Evolutionary conservation across 2,329 filamentous ascomycete species (phyloP), one percentile per base, ranked within the genome.

Genomic region (Fonsecaea nubica): DNA sequence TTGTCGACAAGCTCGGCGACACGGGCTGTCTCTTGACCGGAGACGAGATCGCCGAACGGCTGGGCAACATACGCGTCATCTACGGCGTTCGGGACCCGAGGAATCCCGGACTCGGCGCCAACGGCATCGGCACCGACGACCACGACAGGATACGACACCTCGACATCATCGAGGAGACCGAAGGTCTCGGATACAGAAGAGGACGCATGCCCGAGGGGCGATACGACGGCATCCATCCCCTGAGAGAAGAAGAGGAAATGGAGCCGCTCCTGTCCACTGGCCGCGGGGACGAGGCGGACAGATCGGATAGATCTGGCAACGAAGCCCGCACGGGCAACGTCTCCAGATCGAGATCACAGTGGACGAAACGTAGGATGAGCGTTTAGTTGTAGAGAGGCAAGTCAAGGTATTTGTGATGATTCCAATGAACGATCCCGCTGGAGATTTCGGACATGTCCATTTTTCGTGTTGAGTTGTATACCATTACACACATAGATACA

Each of bases 81-180:
- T 71, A 71, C 45, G 69, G 67, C n/a, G 65, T 70, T 10, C 54
- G 63, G 30, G 25, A 76, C 76, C 60, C 69, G 32, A 36, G 52
- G 10, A 18, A 33, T 15, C n/a, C 7, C n/a, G 40, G 15, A 38
- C 40, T 30, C 5, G 13, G 21, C 7, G 58, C 32, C 8, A 15
- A 38, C 6, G 58, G 45, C 10, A 21, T 36, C 42, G 33, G 35
- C 13, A 25, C 21, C 10, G 42, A n/a, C 2, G 45, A 61, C 18
- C 42, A 58, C 30, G 61, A n/a, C 61, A 58, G 32, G 36, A 30
- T 62, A 10, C 32, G 40, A 12, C 63, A 68, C 25, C 30, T 68
- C 15, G 66, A 68, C 30, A 58, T 68, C 18, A 21, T 68, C 5
- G 63, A 68, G n/a, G 66, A 65, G 55, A 54, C 6, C 12, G 66